These are phyloP conservation scores for Parathielavia hyrcaniae DNA, from an alignment of 495 filamentous ascomycete species.

Conservation along the genomic window DNA sequence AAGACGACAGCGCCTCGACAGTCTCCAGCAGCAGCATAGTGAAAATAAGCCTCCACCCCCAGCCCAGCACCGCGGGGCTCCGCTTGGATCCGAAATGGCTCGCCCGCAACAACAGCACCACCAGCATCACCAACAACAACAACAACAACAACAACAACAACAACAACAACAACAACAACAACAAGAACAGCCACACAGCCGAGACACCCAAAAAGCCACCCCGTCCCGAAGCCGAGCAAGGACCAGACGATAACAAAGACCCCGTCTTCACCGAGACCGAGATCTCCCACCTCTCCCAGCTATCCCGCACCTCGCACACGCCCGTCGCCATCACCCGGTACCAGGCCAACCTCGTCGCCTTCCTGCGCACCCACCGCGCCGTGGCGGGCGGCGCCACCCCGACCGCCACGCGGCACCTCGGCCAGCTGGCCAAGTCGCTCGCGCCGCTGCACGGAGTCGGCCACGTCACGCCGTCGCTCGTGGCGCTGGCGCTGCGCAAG, in stretches of 20 bases:
- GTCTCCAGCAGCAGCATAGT: constrained; percentile 31
- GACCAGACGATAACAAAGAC: too few relatives aligned
- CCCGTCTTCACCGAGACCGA: constrained; percentile 33
- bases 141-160: constrained; percentile 4
- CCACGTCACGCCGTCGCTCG: constrained; percentile 78
- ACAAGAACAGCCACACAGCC: background rate
- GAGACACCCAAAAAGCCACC: background rate
- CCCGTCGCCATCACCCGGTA: constrained; percentile 67
- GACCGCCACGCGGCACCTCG: constrained; percentile 69
- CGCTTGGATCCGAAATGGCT: background rate
- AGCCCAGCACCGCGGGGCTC: background rate
- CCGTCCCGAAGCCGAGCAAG: too few relatives aligned
- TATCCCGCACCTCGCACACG: constrained; percentile 26
- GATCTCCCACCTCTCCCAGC: constrained; percentile 35
- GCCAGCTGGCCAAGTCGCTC: constrained; percentile 59
- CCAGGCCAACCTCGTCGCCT: constrained; percentile 75
- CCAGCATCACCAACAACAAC: constrained; percentile 3
- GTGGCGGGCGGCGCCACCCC: constrained; percentile 72
- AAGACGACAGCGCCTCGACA: constrained; percentile 26
- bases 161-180: background rate
- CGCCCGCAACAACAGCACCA: constrained; percentile 6
- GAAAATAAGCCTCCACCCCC: constrained; percentile 15
- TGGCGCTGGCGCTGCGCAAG: constrained; percentile 78
- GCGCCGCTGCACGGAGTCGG: constrained; percentile 74
- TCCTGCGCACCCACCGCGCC: constrained; percentile 78